A percentile compares a stretch with the other conserved stretches of the same genome.
phyloP scores from a whole-genome alignment of 2,329 filamentous ascomycete genomes.

The Fusarium sp. region DNA sequence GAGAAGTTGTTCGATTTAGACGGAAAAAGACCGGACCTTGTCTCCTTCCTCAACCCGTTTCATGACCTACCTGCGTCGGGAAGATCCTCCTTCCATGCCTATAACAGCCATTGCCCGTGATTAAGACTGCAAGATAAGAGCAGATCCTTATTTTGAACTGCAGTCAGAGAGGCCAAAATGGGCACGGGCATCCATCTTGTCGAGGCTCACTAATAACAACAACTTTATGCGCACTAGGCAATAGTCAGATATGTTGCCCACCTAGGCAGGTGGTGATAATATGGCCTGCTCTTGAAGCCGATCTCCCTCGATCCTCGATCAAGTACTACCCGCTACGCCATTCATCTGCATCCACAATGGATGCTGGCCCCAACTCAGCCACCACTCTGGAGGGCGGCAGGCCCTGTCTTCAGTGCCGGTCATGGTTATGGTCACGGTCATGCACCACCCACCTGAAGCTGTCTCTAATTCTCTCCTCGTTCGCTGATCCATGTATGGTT shows the following conservation, averaged over 20 bases:
- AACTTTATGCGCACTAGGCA: slow-evolving; percentile 8
- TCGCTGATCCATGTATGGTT: slow-evolving; percentile 4
- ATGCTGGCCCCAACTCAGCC: slow-evolving; percentile 1
- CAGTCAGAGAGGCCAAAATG: neutral
- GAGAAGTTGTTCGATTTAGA: neutral
- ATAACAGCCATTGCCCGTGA: slow-evolving; percentile 2
- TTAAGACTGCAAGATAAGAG: slow-evolving; percentile 1
- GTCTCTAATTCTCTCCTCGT: slow-evolving; percentile 19
- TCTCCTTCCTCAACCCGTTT: neutral
- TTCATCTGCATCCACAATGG: neutral
- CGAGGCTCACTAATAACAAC: slow-evolving; percentile 1
- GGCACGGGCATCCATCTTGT: neutral
- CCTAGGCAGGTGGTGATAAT: slow-evolving; percentile 16
- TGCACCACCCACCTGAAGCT: slow-evolving; percentile 10
- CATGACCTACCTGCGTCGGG: neutral
- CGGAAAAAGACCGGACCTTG: neutral
- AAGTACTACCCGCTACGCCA: neutral
- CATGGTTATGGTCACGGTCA: neutral
- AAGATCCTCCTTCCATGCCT: neutral
- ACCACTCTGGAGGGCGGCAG: neutral
- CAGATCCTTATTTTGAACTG: slow-evolving; percentile 7
- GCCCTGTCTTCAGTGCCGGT: neutral
- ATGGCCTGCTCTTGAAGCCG: neutral
- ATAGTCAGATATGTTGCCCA: slow-evolving; percentile 17
- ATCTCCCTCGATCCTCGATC: slow-evolving; percentile 8